Base-by-base conservation (phyloP, 2,329 filamentous ascomycete species). In the Ophiocordyceps robertsii region DNA sequence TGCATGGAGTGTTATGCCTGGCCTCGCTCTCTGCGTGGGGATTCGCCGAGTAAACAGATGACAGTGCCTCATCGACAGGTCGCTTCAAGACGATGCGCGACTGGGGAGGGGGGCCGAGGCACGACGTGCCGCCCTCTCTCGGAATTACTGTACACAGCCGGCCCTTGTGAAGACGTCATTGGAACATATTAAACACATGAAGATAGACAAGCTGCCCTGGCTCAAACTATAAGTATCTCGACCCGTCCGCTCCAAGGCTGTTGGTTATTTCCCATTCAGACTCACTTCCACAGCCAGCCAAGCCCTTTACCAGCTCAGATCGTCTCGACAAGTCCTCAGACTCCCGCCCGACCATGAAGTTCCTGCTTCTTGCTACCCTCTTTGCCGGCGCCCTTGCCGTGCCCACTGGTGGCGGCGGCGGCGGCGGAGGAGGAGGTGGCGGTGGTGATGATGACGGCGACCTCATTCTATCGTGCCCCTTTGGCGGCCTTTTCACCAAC, bases 381-480 rank as follows among this genome's bases (percentile, higher is more conserved):
- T 42, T 46, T 14, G 40, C 49, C 32, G 37, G 47, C 37, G 49
- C 38, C n/a, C 32, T 47, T 24, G 47, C 49, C 38, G 38, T 44
- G 12, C 47, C 49, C n/a, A 37, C 36, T 19, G 44, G 19, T 6
- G 49, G 45, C 16, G 4, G 24, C 2, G n/a, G 10, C n/a, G 39
- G 27, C n/a, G 36, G 9, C 10, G 29, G 21, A 12, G 38, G 14
- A 3, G 27, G 38, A 11, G 16, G n/a, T n/a, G 8, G 30, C 17
- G 19, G 17, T n/a, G n/a, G n/a, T n/a, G n/a, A n/a, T n/a, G n/a
- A n/a, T n/a, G n/a, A n/a, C n/a, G 19, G 19, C 19, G 19, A 19
- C 19, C 19, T 3, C 19, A 3, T 4, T 19, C 19, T 4, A 19
- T 19, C 19, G 1, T 36, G 12, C 36, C 11, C 16, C 17, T 4